A percentile compares a stretch with the other conserved stretches of the same genome.
Evolutionary conservation across 371 early-diverging fungal genomes (phyloP).

Genomic region (Mucor ambiguus): DNA sequence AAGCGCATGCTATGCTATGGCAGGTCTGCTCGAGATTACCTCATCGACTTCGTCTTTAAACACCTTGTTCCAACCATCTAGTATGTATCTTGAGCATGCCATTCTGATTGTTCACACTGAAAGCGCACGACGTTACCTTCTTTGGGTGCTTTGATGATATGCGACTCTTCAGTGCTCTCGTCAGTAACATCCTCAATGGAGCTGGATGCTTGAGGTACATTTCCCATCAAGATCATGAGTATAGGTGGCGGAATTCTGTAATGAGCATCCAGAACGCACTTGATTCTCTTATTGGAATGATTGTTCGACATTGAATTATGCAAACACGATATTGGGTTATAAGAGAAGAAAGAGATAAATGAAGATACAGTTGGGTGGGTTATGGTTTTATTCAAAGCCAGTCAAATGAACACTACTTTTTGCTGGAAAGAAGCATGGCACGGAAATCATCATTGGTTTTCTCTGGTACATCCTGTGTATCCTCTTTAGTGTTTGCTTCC

Average conservation of each 20-base stretch:
- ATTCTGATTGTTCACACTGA: background rate
- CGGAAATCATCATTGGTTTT: slow-evolving; percentile 47
- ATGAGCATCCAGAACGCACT: slow-evolving; percentile 43
- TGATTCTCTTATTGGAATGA: slow-evolving; percentile 15
- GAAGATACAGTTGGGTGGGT: background rate
- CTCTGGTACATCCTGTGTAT: background rate
- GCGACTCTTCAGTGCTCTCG: slow-evolving; percentile 27
- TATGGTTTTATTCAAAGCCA: background rate
- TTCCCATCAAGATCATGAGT: slow-evolving; percentile 45
- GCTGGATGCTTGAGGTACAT: slow-evolving; percentile 46
- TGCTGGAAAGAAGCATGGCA: slow-evolving; percentile 38
- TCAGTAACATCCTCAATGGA: slow-evolving; percentile 43
- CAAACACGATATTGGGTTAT: background rate
- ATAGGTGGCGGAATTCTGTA: slow-evolving; percentile 47
- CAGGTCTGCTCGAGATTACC: slow-evolving; percentile 8
- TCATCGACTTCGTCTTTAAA: slow-evolving; percentile 50
- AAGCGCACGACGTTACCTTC: slow-evolving; percentile 14
- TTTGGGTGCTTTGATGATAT: slow-evolving; percentile 18
- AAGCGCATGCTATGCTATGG: background rate
- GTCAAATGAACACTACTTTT: slow-evolving; percentile 8
- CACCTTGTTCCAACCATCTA: slow-evolving; percentile 51
- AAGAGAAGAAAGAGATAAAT: background rate
- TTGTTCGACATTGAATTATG: background rate
- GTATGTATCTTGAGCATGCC: background rate
- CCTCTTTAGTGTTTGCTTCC: background rate